phyloP scores from a whole-genome alignment of 2,329 filamentous ascomycete genomes.

The Colletotrichum coccodes region DNA sequence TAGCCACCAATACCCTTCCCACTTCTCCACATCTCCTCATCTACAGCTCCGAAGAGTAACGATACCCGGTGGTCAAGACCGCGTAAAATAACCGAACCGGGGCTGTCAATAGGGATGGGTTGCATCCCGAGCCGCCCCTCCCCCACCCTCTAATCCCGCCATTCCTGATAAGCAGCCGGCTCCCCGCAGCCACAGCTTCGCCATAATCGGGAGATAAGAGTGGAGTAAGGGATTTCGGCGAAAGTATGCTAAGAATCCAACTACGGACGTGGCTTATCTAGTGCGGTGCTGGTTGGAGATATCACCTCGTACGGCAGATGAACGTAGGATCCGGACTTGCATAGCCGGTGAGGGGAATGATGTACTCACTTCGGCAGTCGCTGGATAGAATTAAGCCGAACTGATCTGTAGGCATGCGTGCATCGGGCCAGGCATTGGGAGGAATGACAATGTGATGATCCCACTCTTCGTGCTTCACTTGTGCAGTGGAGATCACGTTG shows the following conservation, averaged over 20 bases:
- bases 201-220: slow-evolving; percentile 16
- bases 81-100: background rate
- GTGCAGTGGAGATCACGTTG: background rate
- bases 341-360: background rate
- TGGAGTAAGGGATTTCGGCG: slow-evolving; percentile 7
- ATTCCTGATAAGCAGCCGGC: slow-evolving; percentile 3
- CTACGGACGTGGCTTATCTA: slow-evolving; percentile 15
- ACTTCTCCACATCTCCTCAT: slow-evolving; percentile 21
- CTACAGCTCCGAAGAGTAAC: background rate
- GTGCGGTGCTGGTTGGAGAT: background rate
- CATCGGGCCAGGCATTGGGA: background rate
- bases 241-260: background rate
- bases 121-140: background rate
- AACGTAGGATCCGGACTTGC: background rate
- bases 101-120: background rate
- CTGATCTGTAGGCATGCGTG: too few species aligned
- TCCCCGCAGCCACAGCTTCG: background rate
- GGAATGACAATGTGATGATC: background rate
- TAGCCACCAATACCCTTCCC: background rate
- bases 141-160: slow-evolving; percentile 14
- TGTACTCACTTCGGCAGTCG: too few species aligned
- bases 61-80: background rate
- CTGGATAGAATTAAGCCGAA: background rate
- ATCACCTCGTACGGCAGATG: background rate
- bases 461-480: background rate